A percentile compares a stretch with the other conserved stretches of the same genome.
phyloP scores from a whole-genome alignment of 2,329 filamentous ascomycete genomes.

The Metarhizium humberi region DNA sequence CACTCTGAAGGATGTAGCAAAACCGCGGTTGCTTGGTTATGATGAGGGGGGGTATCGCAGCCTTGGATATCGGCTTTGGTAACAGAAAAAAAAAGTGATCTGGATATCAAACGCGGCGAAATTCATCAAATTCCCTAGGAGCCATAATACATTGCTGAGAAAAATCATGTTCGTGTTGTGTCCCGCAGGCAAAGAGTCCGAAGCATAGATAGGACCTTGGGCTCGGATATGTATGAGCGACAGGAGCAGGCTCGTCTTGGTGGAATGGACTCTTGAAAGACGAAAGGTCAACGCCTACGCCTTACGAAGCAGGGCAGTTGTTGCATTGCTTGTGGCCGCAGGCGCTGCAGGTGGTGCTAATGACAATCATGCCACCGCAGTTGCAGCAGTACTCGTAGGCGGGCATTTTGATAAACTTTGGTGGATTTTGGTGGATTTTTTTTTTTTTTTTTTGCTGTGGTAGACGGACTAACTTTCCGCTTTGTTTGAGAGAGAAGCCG shows the following conservation, averaged over 20 bases:
- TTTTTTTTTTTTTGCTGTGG: neutral
- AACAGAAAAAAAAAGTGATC: neutral
- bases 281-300: neutral
- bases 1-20: neutral
- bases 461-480: too few relatives aligned
- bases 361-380: constrained; percentile 47
- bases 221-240: too few relatives aligned
- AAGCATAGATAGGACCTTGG: neutral
- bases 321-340: constrained; percentile 42
- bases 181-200: neutral
- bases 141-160: neutral
- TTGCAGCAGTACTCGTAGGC: constrained; percentile 45
- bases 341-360: constrained; percentile 42
- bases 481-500: neutral
- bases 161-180: neutral
- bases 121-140: neutral
- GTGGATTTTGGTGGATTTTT: neutral
- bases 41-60: neutral
- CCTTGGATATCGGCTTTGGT: neutral
- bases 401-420: constrained; percentile 25
- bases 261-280: neutral
- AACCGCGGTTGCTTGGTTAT: neutral
- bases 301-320: constrained; percentile 25
- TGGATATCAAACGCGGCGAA: neutral
- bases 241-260: too few relatives aligned